Evolutionary conservation across 208 protist species (phyloP), one percentile per base, ranked within the genome.

Genomic region (Trypanosoma lewisi): DNA sequence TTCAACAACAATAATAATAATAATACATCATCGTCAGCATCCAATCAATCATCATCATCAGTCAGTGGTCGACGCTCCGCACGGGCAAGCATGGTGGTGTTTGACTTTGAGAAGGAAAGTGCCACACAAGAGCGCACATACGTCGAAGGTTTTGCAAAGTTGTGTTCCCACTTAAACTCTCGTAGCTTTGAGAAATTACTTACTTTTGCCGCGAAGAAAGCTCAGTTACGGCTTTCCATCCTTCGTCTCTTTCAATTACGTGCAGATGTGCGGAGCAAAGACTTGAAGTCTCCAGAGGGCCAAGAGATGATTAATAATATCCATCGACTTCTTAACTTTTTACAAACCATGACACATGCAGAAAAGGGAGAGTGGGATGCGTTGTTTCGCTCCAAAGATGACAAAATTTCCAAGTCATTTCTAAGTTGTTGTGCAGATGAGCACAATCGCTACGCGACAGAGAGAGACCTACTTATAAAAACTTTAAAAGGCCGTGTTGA

Each of bases 301-400:
- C 80, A 87, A 52, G 65, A 75, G 33, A 50, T 78, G 56, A 77
- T 86, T 57, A 67, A 82, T 66, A 78, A 73, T 23, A 85, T 91
- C 44, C 81, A 87, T 45, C 81, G 87, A 9, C 73, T 93, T 23
- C 78, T 93, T 5, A 54, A 48, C 7, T 91, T 91, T 59, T 50
- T 91, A 7, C 70, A 83, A 45, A 63, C 59, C 23, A 78, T 77
- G 4, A 91, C 87, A 17, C 75, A 82, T 42, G 72, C 79, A 14
- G 42, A 64, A 42, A 77, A 75, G 28, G 78, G 70, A 5, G 82
- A 70, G 68, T 93, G 83, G 87, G 82, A 89, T 28, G 55, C 69
- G 1, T 48, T 93, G 2, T 93, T 93, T 34, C 75, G 78, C 62
- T 42, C 75, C 11, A 90, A 87, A 61, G 87, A 93, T 50, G 87